Base-by-base conservation (phyloP, 2,329 filamentous ascomycete genomes). In the Fusarium newnesense region DNA sequence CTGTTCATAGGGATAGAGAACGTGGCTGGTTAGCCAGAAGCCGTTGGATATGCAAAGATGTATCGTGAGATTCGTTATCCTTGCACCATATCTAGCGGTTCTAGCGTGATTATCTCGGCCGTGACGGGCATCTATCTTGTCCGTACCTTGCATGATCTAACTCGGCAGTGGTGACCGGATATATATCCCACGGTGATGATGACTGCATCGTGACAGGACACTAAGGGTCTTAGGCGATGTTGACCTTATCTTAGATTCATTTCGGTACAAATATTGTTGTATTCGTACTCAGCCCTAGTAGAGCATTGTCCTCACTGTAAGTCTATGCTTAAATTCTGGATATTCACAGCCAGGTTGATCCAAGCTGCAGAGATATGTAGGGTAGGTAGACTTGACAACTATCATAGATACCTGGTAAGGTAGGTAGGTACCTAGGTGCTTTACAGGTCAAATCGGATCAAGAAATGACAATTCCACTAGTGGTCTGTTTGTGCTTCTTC, bases 91-190 rank as follows among this genome's bases (percentile, higher is more conserved):
- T 13, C 19, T 13, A 13, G 4, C 21, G 21, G 9, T 10, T 19
- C 24, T 30, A 18, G 19, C 24, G 50, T 30, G 40, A 37, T n/a
- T n/a, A 15, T 49, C 18, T 58, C 56, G 42, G 40, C 43, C 18
- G 34, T 18, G 6, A 36, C 32, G 56, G 24, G 8, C 26, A 36
- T 50, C 18, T 36, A n/a, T 26, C 30, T 24, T 28, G 16, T 49
- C 56, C 32, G 32, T 58, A 24, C 56, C 42, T 58, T 50, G 24
- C 56, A 58, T 58, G 24, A 36, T 21, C 10, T n/a, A 21, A 19
- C 13, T 13, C 30, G 24, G 54, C 28, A 58, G 30, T 36, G 19
- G n/a, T 36, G 40, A n/a, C 10, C 2, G 21, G 32, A n/a, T 18
- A 19, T 18, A 13, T 2, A 12, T 13, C 24, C 21, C 15, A 18